phyloP scores from a whole-genome alignment of 2,329 filamentous ascomycete species.

The Hypocrella siamensis region DNA sequence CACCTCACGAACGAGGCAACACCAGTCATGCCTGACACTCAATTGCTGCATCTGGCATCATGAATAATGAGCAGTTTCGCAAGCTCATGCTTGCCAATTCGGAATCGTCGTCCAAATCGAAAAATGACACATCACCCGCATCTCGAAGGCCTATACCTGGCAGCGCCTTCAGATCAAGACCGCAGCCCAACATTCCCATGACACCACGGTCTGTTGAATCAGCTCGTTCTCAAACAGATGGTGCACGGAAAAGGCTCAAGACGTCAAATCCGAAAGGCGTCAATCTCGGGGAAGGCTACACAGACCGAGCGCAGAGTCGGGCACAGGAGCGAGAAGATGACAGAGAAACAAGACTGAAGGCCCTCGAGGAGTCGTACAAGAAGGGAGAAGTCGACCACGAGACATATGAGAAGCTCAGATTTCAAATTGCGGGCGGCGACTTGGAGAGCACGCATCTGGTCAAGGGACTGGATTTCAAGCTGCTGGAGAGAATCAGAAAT shows the following conservation, averaged over 20 bases:
- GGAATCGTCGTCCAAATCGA: constrained; percentile 20
- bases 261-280: constrained; percentile 71
- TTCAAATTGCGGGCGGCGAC: constrained; percentile 72
- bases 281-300: constrained; percentile 65
- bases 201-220: constrained; percentile 60
- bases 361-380: constrained; percentile 69
- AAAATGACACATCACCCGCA: constrained; percentile 28
- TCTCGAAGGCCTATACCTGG: constrained; percentile 15
- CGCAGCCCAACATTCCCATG: constrained; percentile 78
- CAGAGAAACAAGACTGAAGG: constrained; percentile 51
- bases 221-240: constrained; percentile 45
- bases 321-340: constrained; percentile 36
- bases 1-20: no score
- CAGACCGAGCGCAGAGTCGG: constrained; percentile 60
- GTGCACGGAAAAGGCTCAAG: constrained; percentile 57
- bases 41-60: constrained; percentile 20
- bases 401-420: constrained; percentile 60
- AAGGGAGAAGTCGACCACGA: constrained; percentile 67
- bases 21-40: background rate
- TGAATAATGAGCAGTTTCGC: constrained; percentile 96
- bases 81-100: constrained; percentile 48
- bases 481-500: constrained; percentile 52
- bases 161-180: constrained; percentile 55
- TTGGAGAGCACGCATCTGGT: constrained; percentile 69
- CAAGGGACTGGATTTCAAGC: constrained; percentile 78